phyloP scores from a whole-genome alignment of 2,329 filamentous ascomycete species.

The Kalaharituber pfeilii region DNA sequence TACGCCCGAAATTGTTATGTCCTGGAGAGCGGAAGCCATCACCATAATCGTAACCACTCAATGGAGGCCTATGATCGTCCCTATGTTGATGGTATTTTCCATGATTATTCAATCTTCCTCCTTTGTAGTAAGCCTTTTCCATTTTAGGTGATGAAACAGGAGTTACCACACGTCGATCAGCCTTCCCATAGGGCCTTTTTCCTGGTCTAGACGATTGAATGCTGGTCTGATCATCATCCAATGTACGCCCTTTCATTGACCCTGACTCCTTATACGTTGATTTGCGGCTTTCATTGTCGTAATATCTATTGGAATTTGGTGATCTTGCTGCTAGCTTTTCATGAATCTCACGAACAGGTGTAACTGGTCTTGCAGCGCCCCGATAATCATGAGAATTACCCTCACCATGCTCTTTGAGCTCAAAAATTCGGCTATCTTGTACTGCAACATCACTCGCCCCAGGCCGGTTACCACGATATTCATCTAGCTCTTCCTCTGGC shows the following conservation, averaged over 20 bases:
- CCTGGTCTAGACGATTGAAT: conserved; percentile 12
- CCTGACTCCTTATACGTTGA: conserved; percentile 1
- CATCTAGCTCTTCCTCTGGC: neutral
- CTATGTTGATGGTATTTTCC: neutral
- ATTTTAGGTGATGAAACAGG: conserved; percentile 15
- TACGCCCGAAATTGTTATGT: conserved; percentile 11
- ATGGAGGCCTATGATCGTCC: neutral
- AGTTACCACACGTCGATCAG: conserved; percentile 5
- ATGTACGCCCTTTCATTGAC: conserved; percentile 11
- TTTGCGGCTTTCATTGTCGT: neutral
- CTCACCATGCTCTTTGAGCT: conserved; percentile 4
- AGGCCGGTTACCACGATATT: neutral
- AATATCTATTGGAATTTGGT: neutral
- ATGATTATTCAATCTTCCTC: neutral
- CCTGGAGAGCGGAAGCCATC: neutral
- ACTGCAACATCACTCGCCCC: neutral
- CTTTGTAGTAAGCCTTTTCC: conserved; percentile 15
- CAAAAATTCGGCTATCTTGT: neutral
- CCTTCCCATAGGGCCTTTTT: conserved; percentile 14
- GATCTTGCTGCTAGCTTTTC: neutral
- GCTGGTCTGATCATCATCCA: conserved; percentile 4
- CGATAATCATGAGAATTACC: conserved; percentile 9
- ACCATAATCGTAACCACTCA: neutral
- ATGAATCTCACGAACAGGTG: neutral
- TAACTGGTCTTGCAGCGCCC: conserved; percentile 12